Evolutionary conservation across 176 grass and related monocot genomes (phyloP).

Genomic region (Secale cereale): DNA sequence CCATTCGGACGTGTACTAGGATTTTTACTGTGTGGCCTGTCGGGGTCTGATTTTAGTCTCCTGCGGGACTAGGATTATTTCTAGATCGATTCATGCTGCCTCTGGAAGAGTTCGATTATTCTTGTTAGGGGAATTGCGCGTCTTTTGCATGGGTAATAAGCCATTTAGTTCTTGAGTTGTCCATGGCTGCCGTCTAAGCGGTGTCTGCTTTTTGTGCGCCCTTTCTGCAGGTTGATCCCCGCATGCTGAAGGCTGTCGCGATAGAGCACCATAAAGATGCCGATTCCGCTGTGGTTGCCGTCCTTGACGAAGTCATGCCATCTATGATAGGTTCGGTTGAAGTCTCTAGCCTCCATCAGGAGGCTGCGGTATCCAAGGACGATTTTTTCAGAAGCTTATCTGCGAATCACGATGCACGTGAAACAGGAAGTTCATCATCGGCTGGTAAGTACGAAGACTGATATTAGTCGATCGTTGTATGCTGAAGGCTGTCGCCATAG

Average conservation of each 20-base stretch:
- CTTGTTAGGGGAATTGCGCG: not conserved
- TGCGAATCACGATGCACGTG: not conserved
- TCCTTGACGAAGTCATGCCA: constrained; percentile 61
- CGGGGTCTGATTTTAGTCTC: not conserved
- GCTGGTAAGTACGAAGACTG: constrained; percentile 11
- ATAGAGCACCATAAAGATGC: constrained; percentile 50
- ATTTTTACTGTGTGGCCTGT: not conserved
- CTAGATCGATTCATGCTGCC: not conserved
- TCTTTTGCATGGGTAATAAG: not conserved
- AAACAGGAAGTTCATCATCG: constrained; percentile 37
- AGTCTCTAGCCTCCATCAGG: not conserved
- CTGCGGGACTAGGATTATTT: not conserved
- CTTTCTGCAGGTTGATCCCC: constrained; percentile 57
- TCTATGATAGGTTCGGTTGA: not conserved
- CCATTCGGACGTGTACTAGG: not conserved
- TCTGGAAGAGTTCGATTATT: not conserved
- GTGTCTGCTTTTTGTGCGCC: not conserved
- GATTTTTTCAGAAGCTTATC: not conserved
- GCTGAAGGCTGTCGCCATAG: constrained; percentile 24
- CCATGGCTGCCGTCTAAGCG: not conserved
- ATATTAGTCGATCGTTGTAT: not conserved
- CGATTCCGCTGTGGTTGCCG: constrained; percentile 48
- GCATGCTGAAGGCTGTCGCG: constrained; percentile 61
- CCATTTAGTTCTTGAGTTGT: no score
- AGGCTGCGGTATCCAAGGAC: not conserved